Evolutionary conservation across 75 land plant genomes (phyloP), one percentile per base, ranked within the genome.

Genomic region (Cryptomeria japonica): DNA sequence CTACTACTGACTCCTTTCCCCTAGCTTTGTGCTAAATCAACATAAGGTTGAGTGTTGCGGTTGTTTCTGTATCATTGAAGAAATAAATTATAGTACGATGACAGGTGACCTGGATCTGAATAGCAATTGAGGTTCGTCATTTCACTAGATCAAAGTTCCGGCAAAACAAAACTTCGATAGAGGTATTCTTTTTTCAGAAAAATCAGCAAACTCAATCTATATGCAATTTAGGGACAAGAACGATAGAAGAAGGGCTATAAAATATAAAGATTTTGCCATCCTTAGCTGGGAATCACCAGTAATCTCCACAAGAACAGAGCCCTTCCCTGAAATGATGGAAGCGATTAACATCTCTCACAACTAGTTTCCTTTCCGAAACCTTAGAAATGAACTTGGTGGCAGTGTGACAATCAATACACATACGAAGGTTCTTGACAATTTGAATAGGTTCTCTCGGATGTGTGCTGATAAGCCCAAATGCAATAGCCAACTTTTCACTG

Each of bases 301-400:
- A 64, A 64, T 64, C 70, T 64, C 70, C 70, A 25, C 70, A 64
- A 28, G 70, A 64, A 64, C 70, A 64, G 28, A 64, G 70, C 70
- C 70, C 70, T 64, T 28, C 70, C 70, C n/a, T 64, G 70, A 64
- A 64, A 64, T 64, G 70, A 25, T 64, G 70, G 70, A 64, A 64
- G 28, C 70, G 70, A 64, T 64, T 64, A 25, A 64, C 70, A 28
- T 64, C 70, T 28, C 70, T 64, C 31, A 64, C 70, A 64, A 64
- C 8, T 4, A 64, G 7, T 64, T 64, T 8, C 70, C 70, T 64
- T 64, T 64, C 70, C 28, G 70, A 64, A 64, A 64, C 28, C 70
- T 64, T 64, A 64, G 70, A 64, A 64, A 64, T 64, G 70, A 64
- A 64, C 70, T 64, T 64, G 70, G 70, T 64, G 70, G 70, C 31